Conservation (phyloP, 2,329 filamentous ascomycete species). For the Ophiosphaerella herpotricha region DNA sequence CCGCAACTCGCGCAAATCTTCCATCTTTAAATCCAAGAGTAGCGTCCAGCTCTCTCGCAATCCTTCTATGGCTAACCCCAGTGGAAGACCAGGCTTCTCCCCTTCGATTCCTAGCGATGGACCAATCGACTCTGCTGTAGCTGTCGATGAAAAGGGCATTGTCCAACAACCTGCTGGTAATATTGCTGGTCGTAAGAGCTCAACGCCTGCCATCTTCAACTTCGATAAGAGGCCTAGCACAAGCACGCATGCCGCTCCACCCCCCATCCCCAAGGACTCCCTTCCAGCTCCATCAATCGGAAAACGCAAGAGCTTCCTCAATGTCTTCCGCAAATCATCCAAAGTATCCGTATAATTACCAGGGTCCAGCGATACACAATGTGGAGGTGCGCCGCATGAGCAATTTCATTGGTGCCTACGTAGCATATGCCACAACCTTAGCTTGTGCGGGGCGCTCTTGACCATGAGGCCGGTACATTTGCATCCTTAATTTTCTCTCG, state of each 20-base stretch:
- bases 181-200: conserved; percentile 24
- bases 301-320: conserved; percentile 55
- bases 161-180: conserved; percentile 23
- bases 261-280: conserved; percentile 38
- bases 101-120: conserved; percentile 41
- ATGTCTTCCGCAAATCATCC: conserved; percentile 46
- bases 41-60: conserved; percentile 43
- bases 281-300: conserved; percentile 42
- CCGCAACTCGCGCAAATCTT: conserved; percentile 42
- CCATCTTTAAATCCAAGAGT: conserved; percentile 43
- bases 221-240: conserved; percentile 23
- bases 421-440: conserved; percentile 5
- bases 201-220: conserved; percentile 27
- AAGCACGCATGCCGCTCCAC: conserved; percentile 24
- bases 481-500: conserved; percentile 2
- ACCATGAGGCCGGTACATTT: conserved; percentile 9
- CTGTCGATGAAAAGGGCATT: conserved; percentile 33
- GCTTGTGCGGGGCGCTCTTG: conserved; percentile 1
- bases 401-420: background rate
- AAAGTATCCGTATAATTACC: background rate
- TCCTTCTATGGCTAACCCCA: conserved; percentile 34
- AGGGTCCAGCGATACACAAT: conserved; percentile 1
- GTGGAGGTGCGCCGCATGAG: background rate
- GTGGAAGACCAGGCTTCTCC: conserved; percentile 31
- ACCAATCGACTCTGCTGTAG: conserved; percentile 43